Evolutionary conservation across 306 rosid genomes (phyloP), one percentile per base, ranked within the genome.

Genomic region (Prinsepia uniflora): DNA sequence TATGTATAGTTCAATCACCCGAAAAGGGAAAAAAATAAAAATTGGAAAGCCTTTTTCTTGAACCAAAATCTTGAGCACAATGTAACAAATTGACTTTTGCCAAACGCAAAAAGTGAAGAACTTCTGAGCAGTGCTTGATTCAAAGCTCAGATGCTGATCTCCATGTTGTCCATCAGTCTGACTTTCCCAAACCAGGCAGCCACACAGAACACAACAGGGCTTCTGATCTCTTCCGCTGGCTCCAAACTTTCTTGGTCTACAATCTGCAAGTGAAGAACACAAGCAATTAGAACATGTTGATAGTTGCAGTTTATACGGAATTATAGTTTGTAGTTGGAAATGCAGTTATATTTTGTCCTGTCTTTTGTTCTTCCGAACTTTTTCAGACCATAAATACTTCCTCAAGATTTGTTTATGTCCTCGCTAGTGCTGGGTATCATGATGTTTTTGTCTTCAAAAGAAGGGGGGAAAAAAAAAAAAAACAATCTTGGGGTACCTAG

Each of bases 141-240:
- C 41, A 22, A 1, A 10, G 17, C 40, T 86, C 77, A 83, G 40
- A 82, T 56, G 68, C 70, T 74, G 72, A 93, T 87, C 85, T 93
- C 97, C 79, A 86, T 82, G 85, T 88, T 93, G 85, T 93, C 96
- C 79, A 88, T 67, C 70, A 90, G 85, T 79, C 95, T 83, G 41
- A 87, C 96, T 67, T 78, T 87, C 67, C 96, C 97, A 81, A 94
- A 94, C 89, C 87, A 86, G 42, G 96, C 95, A 77, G 96, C 97
- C 72, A 90, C 76, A 65, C 96, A 90, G 50, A 88, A 81, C 75
- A 89, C 98, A 67, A 83, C 96, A 22, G 96, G 89, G 67, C 83
- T 63, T 76, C 80, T 79, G 66, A 94, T 86, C 58, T 42, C 74
- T 81, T 89, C 92, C 80, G 82, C 89, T 40, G 74, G 80, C 70